Evolutionary conservation across 352 stramenopile genomes (phyloP).

Genomic region (Pythium vanterpoolii): DNA sequence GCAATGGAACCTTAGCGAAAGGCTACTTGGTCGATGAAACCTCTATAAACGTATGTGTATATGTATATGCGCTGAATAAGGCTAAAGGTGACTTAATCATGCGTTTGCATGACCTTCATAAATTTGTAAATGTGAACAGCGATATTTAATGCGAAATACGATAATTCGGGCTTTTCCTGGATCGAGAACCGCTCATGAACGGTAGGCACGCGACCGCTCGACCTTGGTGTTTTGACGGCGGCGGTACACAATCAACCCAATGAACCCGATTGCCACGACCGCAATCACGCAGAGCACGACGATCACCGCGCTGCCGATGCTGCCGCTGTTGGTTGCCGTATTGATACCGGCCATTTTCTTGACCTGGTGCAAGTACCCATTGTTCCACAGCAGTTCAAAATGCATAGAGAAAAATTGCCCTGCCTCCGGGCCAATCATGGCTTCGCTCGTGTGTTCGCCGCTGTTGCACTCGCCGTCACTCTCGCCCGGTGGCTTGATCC

Average conservation of each 20-base stretch:
- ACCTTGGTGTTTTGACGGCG: constrained; percentile 1
- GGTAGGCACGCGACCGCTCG: constrained; percentile 7
- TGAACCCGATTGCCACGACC: constrained; percentile 6
- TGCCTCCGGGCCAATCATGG: constrained; percentile 47
- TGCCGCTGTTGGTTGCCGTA: constrained; percentile 27
- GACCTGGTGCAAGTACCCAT: constrained; percentile 54
- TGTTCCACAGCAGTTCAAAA: constrained; percentile 67
- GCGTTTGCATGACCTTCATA: not conserved
- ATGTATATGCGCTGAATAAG: not conserved
- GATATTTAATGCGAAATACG: not conserved
- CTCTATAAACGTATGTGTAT: not conserved
- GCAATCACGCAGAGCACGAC: constrained; percentile 12
- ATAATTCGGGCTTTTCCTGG: too few relatives aligned
- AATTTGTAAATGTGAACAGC: not conserved
- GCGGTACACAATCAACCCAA: constrained; percentile 12
- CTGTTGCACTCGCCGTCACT: constrained; percentile 51
- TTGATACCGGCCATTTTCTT: constrained; percentile 48
- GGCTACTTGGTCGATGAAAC: too few relatives aligned
- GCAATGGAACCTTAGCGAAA: too few relatives aligned
- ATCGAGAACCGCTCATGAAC: constrained; percentile 4
- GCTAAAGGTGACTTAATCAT: too few relatives aligned
- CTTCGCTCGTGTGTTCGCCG: constrained; percentile 32
- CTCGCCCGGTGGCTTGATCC: constrained; percentile 64
- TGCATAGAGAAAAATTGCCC: constrained; percentile 59
- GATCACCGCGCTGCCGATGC: constrained; percentile 1